Base-by-base conservation (phyloP, 805 yeast species). In the Schizosaccharomyces osmophilus region DNA sequence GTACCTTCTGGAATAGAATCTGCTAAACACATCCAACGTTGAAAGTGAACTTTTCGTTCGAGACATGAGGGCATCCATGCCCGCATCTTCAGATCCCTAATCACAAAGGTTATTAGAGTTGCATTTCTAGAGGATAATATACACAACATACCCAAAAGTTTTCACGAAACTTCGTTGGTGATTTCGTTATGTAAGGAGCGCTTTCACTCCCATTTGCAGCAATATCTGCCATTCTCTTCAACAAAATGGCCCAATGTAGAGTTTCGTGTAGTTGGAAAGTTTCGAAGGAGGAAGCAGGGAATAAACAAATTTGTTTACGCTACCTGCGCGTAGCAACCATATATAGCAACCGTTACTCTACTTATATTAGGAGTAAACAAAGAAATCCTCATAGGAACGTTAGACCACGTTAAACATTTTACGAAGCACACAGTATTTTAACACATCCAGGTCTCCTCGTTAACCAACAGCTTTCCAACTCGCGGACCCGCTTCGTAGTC, bases 11-110 rank as follows among this genome's bases (percentile, higher is more conserved):
- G 41, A 5, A 11, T 79, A 80, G 64, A 77, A 80, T 1, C 67
- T 65, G 8, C 73, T 68, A 19, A 82, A 66, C 39, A 76, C 78
- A 36, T 80, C 82, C 59, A 79, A 70, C 0, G 93, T 82, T 59
- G 75, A 77, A 51, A 78, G 74, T 8, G 87, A 80, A 63, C 79
- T 76, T 65, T 79, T 77, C 74, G 84, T 77, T 63, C 82, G 78
- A 64, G 51, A 22, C 51, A 48, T 32, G 22, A 57, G 42, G 4
- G 48, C 42, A 29, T 57, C 60, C 29, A 57, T 22, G 19, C 41
- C 42, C 31, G 31, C 48, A 41, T 57, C 60, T 41, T 57, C 60
- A 36, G 13, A 29, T 57, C 60, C 60, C 60, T 57, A n/a, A 26
- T 55, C 4, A 19, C 39, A 32, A 1, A 8, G 8, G 39, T n/a